Base-by-base conservation (phyloP, 495 filamentous ascomycete genomes). In the Podospora australis region DNA sequence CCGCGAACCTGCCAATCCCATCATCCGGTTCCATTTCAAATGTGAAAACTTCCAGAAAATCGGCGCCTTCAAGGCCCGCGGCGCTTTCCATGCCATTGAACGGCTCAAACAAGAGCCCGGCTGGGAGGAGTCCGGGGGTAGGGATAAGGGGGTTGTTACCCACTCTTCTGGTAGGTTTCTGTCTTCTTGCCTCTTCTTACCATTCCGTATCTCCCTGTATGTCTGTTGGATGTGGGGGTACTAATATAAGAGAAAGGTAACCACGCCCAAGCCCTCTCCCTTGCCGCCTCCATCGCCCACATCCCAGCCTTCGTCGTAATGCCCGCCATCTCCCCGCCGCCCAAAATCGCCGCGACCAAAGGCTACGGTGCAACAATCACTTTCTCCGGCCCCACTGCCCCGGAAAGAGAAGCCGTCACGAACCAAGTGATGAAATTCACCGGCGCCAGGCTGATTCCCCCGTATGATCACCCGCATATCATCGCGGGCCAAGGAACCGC, bases 1-100 rank as follows among this genome's bases (percentile, higher is more conserved):
- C 34, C 73, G 72, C 35, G 52, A 57, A 8, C 78, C 86, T 1
- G 80, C 81, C 9, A 65, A 57, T 8, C 88, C 89, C 1, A 78
- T 68, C 22, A 73, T 96, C 28, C 75, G 78, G 6, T 75, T 98
- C 52, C 90, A 85, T 68, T 95, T 98, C 78, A 98, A 98, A 70
- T 95, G 89, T 69, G 91, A 98, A 72, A 96, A 96, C 69, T 75
- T 83, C 28, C 91, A 96, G 69, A 82, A 80, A 38, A 83, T 92
- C 44, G 92, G 91, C 46, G 91, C 91, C 13, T 98, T 98, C 71
- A 98, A 98, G 70, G 82, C 81, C 16, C 73, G 91, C 0, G 91
- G 91, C 2, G 91, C 92, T 2, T 94, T 94, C 53, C 88, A 96
- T 70, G 91, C 91, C 2, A 60, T 98, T 35, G 71, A 81, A 42